Evolutionary conservation across 768 basidiomycete genomes (phyloP), one percentile per base, ranked within the genome.

Genomic region (Boletus vinaceobasis): DNA sequence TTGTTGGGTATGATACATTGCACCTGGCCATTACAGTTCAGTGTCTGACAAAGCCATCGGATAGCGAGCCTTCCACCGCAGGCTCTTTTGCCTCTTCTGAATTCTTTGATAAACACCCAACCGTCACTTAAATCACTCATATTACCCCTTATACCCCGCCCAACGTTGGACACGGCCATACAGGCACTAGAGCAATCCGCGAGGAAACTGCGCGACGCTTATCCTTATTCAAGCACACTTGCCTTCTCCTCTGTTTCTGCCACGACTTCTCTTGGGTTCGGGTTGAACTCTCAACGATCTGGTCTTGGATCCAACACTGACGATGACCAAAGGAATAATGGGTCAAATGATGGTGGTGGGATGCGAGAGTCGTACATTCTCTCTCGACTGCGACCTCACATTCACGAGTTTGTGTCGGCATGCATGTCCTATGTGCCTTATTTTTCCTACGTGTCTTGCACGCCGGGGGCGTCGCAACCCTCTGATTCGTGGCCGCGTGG

Each of bases 301-400:
- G 53, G 60, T 46, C 77, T 77, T 61, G 75, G 55, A 49, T 71
- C 58, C 44, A 67, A 47, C 52, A 62, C 60, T 44, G 61, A 69
- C 21, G 63, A 69, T 33, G 73, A 65, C 48, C 66, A 62, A 53
- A 60, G 66, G 26, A 50, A 56, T 45, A 50, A 29, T 33, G 62
- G 54, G 14, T 14, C 40, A 26, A 67, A 65, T 38, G 69, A 70
- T n/a, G 74, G 74, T 49, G 70, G 79, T 45, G 82, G 82, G 36
- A 93, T 92, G 88, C 85, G 91, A 56, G 86, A 90, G 53, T 83
- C 85, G 7, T 93, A 93, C 68, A 79, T 93, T 59, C 71, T 84
- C 37, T 88, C 85, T 17, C 80, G 91, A 51, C 75, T 93, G 17
- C 81, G 86, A 45, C 86, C 87, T 15, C 84, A 87, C 69, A 83